Conservation (phyloP, 345 rosid genomes). For the Toxicodendron radicans region DNA sequence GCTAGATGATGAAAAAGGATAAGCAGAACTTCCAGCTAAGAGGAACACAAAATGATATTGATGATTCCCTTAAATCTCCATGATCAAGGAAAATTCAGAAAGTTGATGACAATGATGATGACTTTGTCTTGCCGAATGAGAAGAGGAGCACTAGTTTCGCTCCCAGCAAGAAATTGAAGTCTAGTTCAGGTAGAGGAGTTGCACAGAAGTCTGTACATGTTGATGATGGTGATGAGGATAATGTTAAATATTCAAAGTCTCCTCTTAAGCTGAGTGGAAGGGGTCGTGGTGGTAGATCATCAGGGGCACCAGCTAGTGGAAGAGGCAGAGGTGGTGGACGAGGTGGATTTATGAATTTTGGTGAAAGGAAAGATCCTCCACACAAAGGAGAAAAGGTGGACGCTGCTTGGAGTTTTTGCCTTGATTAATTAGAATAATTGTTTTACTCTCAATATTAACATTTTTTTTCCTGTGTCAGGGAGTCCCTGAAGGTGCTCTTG, state of each 20-base stretch:
- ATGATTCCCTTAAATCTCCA: conserved; percentile 42
- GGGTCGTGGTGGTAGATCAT: conserved; percentile 78
- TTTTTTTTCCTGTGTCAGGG: conserved; percentile 54
- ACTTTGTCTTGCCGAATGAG: conserved; percentile 53
- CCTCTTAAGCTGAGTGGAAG: conserved; percentile 68
- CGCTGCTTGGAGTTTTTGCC: conserved; percentile 1
- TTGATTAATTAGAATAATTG: not conserved
- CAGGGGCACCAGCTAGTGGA: conserved; percentile 62
- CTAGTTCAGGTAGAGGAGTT: conserved; percentile 64
- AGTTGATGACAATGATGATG: conserved; percentile 56
- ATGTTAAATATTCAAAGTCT: conserved; percentile 48
- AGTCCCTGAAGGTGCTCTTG: conserved; percentile 92
- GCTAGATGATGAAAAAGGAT: conserved; percentile 56
- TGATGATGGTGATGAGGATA: conserved; percentile 63
- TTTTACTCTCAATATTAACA: conserved; percentile 15
- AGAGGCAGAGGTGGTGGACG: conserved; percentile 93
- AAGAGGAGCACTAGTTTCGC: conserved; percentile 47
- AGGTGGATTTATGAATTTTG: conserved; percentile 91
- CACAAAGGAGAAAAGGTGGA: conserved; percentile 98
- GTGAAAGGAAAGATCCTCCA: conserved; percentile 97
- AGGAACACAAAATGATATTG: conserved; percentile 45
- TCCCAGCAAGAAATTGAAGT: conserved; percentile 82
- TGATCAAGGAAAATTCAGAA: conserved; percentile 51
- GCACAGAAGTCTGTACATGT: conserved; percentile 46
- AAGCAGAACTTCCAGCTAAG: conserved; percentile 57